Evolutionary conservation across 768 basidiomycete genomes (phyloP), one percentile per base, ranked within the genome.

Genomic region (Phylloporus sp.): DNA sequence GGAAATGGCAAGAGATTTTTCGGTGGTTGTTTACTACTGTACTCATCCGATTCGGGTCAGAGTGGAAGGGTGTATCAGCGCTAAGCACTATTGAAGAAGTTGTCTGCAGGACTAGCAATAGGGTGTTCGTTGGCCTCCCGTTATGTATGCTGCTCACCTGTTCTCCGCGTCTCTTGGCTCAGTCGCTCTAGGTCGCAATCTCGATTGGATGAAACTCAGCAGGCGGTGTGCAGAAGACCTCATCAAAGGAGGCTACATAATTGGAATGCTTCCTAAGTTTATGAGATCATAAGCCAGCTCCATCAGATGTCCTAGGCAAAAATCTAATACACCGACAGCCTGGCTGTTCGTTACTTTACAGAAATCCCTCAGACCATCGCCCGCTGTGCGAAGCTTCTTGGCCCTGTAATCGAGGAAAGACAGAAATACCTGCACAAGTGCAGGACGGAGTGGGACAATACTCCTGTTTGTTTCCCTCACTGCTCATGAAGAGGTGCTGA

Each of bases 101-200:
- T 9, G 20, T 53, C 5, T 31, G 44, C 24, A 53, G 55, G 24
- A 17, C 47, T 1, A 46, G 4, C 23, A 57, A 53, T 17, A 48
- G 55, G 9, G 11, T 6, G 0, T 46, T 57, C 5, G 50, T 57
- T 20, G 55, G 55, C 8, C 50, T 57, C 15, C 55, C 55, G 5
- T 6, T 57, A 7, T 57, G 55, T 57, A 32, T 13, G 47, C 32
- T 9, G 3, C n/a, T 0, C 32, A 6, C 29, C 9, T 15, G 10
- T 22, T 43, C 22, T 18, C 21, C 1, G 14, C 5, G 3, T 22
- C n/a, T n/a, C n/a, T n/a, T n/a, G n/a, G n/a, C n/a, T n/a, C n/a
- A n/a, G n/a, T 21, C 6, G 1, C 8, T 38, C 20, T 13, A 77
- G 75, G 75, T 51, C 67, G 71, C 9, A 42, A 76, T 36, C 49